These are phyloP conservation scores for Arthrobotrys sphaeroides DNA, from an alignment of 2,329 filamentous ascomycete genomes.

Conservation along the genomic window DNA sequence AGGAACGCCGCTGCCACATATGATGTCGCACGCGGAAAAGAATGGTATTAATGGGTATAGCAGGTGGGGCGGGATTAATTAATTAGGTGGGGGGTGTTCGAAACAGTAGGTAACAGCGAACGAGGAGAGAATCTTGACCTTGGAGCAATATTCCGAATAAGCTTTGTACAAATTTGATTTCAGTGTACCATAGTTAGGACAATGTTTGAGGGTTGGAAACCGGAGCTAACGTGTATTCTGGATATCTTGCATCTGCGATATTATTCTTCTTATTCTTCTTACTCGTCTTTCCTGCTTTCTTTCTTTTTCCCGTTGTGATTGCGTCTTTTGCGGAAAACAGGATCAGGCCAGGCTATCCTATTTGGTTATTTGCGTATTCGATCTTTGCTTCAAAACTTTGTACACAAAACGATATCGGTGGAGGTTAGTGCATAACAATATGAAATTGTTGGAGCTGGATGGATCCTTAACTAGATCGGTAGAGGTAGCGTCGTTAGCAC, in stretches of 20 bases:
- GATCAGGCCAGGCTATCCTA: too few species aligned
- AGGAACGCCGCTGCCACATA: neutral
- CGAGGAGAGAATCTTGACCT: too few species aligned
- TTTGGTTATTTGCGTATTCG: too few species aligned
- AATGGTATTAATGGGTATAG: conserved; percentile 36
- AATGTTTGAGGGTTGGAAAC: neutral
- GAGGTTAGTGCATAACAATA: too few species aligned
- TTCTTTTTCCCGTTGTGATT: neutral
- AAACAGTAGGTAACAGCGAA: neutral
- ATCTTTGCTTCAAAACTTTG: neutral
- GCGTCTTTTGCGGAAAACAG: too few species aligned
- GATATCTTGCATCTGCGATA: conserved; percentile 13
- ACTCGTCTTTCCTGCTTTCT: neutral
- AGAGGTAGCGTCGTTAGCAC: too few species aligned
- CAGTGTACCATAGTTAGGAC: conserved; percentile 9
- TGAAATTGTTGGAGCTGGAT: too few species aligned
- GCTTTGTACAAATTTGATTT: conserved; percentile 14
- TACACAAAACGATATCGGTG: neutral
- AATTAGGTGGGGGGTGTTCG: neutral
- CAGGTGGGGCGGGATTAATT: conserved; percentile 46
- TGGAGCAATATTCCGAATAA: neutral
- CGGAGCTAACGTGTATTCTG: neutral
- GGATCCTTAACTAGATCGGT: conserved; percentile 1
- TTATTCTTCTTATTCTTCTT: neutral
- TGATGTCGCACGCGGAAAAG: neutral